phyloP scores from a whole-genome alignment of 1,284 basidiomycete species.

The Coniferiporia sulphurascens region DNA sequence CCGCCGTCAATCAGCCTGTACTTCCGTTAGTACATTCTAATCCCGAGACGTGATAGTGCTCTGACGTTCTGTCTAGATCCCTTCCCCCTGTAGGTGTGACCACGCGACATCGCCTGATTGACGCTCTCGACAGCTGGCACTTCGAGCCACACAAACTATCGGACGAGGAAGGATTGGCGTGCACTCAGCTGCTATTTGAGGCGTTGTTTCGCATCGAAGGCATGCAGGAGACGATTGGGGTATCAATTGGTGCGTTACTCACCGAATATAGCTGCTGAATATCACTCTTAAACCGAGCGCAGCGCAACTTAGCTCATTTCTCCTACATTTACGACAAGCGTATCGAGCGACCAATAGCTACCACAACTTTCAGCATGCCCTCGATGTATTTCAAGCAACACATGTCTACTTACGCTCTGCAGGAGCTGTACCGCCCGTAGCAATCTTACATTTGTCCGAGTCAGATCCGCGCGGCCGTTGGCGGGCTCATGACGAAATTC shows the following conservation, averaged over 20 bases:
- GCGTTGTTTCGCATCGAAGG: slow-evolving; percentile 69
- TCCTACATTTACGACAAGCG: slow-evolving; percentile 78
- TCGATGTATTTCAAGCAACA: slow-evolving; percentile 90
- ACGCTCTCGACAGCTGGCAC: slow-evolving; percentile 70
- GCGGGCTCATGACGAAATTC: slow-evolving; percentile 20
- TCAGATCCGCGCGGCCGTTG: slow-evolving; percentile 1
- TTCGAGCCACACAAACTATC: slow-evolving; percentile 82
- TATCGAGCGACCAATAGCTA: slow-evolving; percentile 90
- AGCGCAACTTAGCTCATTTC: slow-evolving; percentile 71
- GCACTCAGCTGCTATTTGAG: slow-evolving; percentile 77
- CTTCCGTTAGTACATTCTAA: slow-evolving; percentile 37
- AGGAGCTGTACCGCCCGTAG: slow-evolving; percentile 74
- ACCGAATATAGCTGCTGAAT: background rate
- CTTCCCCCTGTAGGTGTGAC: slow-evolving; percentile 32
- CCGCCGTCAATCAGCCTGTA: slow-evolving; percentile 57
- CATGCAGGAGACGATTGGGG: slow-evolving; percentile 59
- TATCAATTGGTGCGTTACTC: slow-evolving; percentile 57
- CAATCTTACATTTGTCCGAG: slow-evolving; percentile 43
- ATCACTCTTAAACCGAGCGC: slow-evolving; percentile 23
- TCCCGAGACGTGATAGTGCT: slow-evolving; percentile 27
- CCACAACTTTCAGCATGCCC: slow-evolving; percentile 93
- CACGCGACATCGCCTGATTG: slow-evolving; percentile 53
- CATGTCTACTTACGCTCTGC: slow-evolving; percentile 79
- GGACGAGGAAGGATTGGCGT: slow-evolving; percentile 76
- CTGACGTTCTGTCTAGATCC: slow-evolving; percentile 27